These are phyloP conservation scores for Prunus armeniaca DNA, from an alignment of 306 rosid species.

Conservation along the genomic window DNA sequence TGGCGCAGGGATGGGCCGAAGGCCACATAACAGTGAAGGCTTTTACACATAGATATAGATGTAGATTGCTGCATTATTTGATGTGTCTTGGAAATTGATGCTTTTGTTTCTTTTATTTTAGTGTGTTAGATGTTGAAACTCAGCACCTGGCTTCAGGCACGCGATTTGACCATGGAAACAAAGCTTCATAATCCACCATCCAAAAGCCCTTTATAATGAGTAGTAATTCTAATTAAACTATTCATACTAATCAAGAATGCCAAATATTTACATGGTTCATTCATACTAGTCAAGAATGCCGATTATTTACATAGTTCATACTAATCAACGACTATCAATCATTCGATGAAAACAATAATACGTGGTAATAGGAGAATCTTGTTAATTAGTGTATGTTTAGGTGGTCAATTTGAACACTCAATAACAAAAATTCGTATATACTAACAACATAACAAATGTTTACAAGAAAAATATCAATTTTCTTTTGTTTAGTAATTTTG, in stretches of 20 bases:
- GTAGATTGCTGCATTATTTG: slow-evolving; percentile 8
- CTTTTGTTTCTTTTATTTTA: slow-evolving; percentile 19
- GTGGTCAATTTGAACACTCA: no score
- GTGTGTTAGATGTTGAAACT: slow-evolving; percentile 34
- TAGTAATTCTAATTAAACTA: no score
- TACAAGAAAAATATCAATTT: neutral
- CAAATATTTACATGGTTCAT: no score
- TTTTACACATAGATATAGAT: neutral
- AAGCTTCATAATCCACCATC: neutral
- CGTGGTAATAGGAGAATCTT: no score
- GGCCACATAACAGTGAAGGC: neutral
- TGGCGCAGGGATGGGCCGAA: slow-evolving; percentile 29
- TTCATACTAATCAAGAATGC: no score
- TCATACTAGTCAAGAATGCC: neutral
- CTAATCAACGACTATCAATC: neutral
- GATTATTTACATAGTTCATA: neutral
- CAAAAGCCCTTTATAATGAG: neutral
- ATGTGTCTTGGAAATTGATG: slow-evolving; percentile 64
- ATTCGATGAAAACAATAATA: neutral
- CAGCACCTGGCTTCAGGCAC: slow-evolving; percentile 21
- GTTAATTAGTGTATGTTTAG: no score
- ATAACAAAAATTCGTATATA: neutral
- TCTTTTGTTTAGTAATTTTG: neutral
- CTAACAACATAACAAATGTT: neutral
- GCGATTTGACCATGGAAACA: slow-evolving; percentile 38